phyloP scores from a whole-genome alignment of 2,329 filamentous ascomycete species.

The Ciborinia camelliae region DNA sequence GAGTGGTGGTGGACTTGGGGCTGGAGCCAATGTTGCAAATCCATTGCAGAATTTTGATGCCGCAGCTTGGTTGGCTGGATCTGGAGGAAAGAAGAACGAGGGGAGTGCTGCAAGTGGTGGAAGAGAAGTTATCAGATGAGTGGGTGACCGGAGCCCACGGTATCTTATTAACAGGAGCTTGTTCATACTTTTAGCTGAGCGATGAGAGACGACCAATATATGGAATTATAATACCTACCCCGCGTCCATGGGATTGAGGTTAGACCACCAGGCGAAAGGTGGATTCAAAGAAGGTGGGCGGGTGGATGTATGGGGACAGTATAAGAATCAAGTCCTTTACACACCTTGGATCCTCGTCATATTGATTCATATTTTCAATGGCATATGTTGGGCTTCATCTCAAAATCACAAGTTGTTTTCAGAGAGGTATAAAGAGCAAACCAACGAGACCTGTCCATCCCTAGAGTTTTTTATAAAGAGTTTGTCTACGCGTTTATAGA shows the following conservation, averaged over 20 bases:
- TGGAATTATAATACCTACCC: neutral
- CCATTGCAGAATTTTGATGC: conserved; percentile 62
- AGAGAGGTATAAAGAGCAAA: neutral
- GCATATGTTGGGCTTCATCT: neutral
- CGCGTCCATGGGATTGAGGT: neutral
- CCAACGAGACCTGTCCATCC: neutral
- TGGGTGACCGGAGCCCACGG: too few species aligned
- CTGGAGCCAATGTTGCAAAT: conserved; percentile 43
- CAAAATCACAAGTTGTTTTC: neutral
- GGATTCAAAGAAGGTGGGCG: neutral
- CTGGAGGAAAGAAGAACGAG: conserved; percentile 35
- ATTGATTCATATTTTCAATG: neutral
- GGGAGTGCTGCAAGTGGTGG: conserved; percentile 21
- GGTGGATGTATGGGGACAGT: neutral
- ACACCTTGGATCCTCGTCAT: neutral
- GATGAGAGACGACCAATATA: neutral
- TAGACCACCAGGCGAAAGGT: neutral
- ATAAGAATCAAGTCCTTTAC: neutral
- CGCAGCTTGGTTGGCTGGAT: conserved; percentile 64
- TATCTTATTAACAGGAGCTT: too few species aligned
- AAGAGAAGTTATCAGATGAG: conserved; percentile 30
- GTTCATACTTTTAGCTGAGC: neutral
- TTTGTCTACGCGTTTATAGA: neutral
- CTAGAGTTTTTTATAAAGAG: neutral
- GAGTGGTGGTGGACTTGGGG: conserved; percentile 46